Evolutionary conservation across 2,329 filamentous ascomycete genomes (phyloP).

Genomic region (Pseudopithomyces chartarum): DNA sequence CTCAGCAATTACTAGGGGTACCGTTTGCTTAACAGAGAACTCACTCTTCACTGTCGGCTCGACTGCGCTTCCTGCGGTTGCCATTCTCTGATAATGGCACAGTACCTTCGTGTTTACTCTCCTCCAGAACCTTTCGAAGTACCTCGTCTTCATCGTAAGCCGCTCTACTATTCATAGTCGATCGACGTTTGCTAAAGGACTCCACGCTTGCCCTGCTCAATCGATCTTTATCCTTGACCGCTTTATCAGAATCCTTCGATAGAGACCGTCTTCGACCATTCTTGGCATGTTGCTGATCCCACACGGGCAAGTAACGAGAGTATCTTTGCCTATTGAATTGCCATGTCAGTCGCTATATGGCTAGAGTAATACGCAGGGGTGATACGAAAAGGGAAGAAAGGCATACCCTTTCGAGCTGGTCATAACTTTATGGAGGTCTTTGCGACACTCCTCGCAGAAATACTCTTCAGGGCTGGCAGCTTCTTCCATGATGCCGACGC

Average conservation of each 20-base stretch:
- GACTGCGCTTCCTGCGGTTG: constrained; percentile 76
- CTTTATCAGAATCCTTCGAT: constrained; percentile 64
- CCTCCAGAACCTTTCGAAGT: constrained; percentile 86
- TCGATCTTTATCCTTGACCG: constrained; percentile 62
- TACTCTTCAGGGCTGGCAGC: constrained; percentile 94
- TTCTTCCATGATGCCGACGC: constrained; percentile 95
- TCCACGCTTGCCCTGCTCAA: constrained; percentile 59
- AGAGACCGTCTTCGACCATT: constrained; percentile 65
- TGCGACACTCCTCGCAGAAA: constrained; percentile 93
- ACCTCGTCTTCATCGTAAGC: constrained; percentile 96
- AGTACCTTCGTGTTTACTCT: constrained; percentile 82
- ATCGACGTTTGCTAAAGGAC: constrained; percentile 78
- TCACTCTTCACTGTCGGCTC: constrained; percentile 94
- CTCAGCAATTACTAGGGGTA: constrained; percentile 26
- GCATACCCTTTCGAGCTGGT: constrained; percentile 83
- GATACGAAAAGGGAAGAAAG: constrained; percentile 18
- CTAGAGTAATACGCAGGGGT: constrained; percentile 15
- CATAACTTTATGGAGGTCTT: constrained; percentile 86
- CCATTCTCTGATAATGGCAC: constrained; percentile 59
- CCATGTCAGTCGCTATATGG: constrained; percentile 5
- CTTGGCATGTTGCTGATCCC: constrained; percentile 56
- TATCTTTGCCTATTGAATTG: constrained; percentile 60
- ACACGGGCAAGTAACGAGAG: constrained; percentile 67
- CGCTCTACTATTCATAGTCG: constrained; percentile 96
- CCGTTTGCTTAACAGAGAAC: constrained; percentile 47